These are phyloP conservation scores for Acanthamoeba castellanii DNA, from an alignment of 208 protist species.

Conservation along the genomic window DNA sequence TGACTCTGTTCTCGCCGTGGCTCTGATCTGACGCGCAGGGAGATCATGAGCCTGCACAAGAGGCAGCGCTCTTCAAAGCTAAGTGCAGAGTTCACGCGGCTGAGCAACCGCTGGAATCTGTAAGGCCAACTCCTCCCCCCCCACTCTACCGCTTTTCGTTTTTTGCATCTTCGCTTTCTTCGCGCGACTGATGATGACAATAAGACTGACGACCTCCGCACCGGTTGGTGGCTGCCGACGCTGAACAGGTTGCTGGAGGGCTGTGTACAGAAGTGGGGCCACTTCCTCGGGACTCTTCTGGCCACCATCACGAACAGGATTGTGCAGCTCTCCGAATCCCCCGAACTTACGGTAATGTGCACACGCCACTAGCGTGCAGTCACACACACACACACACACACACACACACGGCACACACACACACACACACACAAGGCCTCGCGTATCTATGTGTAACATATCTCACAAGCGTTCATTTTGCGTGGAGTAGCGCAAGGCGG, in stretches of 20 bases:
- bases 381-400: too few species aligned
- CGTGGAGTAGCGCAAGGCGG: not conserved
- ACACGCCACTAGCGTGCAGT: not conserved
- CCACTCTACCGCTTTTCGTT: not conserved
- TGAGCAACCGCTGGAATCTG: not conserved
- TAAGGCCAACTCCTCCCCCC: not conserved
- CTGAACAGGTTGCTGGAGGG: not conserved
- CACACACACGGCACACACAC: too few species aligned
- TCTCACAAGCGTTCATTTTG: too few species aligned
- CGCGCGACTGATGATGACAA: not conserved
- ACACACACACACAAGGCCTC: too few species aligned
- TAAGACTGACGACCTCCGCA: too few species aligned
- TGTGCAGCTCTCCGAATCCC: not conserved
- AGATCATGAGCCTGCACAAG: not conserved
- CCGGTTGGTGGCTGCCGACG: too few species aligned
- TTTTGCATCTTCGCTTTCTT: not conserved
- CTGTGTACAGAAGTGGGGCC: not conserved
- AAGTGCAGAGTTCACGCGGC: not conserved
- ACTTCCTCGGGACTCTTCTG: conserved; percentile 13
- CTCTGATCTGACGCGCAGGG: too few species aligned
- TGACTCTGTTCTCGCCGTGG: too few species aligned
- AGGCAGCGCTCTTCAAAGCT: not conserved
- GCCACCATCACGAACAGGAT: not conserved
- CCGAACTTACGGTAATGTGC: not conserved
- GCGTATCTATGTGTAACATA: too few species aligned